Conservation (phyloP, 345 rosid species). For the Eucalyptus marginata region DNA sequence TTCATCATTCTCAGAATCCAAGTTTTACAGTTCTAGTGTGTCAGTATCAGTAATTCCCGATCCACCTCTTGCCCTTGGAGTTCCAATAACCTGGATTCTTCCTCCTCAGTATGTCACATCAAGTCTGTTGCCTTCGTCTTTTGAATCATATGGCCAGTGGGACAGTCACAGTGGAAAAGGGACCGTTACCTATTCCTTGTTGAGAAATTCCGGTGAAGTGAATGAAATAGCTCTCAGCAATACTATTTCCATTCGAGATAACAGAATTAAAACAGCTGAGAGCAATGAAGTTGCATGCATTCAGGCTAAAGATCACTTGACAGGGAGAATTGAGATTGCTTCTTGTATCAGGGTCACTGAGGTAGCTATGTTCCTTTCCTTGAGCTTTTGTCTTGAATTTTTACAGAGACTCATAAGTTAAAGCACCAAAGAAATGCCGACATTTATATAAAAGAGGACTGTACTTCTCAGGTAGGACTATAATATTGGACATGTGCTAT, state of each 20-base stretch:
- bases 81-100: constrained; percentile 79
- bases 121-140: constrained; percentile 46
- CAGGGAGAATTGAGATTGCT: constrained; percentile 79
- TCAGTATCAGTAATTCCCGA: constrained; percentile 59
- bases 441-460: not conserved
- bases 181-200: constrained; percentile 46
- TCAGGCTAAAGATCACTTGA: constrained; percentile 74
- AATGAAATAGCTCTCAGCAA: constrained; percentile 27
- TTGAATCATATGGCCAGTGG: constrained; percentile 29
- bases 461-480: not conserved
- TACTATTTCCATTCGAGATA: constrained; percentile 47
- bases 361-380: constrained; percentile 22
- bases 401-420: not conserved
- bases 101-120: constrained; percentile 81
- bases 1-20: constrained; percentile 49
- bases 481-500: not conserved
- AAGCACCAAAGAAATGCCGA: not conserved
- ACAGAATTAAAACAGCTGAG: constrained; percentile 56
- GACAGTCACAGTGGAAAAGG: constrained; percentile 59
- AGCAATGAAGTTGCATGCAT: constrained; percentile 73
- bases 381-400: not conserved
- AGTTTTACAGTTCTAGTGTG: constrained; percentile 50
- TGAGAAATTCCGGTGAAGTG: constrained; percentile 41
- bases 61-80: constrained; percentile 86
- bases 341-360: constrained; percentile 84